These are phyloP conservation scores for Camellia sinensis DNA, from an alignment of 148 eudicot genomes.

Conservation along the genomic window DNA sequence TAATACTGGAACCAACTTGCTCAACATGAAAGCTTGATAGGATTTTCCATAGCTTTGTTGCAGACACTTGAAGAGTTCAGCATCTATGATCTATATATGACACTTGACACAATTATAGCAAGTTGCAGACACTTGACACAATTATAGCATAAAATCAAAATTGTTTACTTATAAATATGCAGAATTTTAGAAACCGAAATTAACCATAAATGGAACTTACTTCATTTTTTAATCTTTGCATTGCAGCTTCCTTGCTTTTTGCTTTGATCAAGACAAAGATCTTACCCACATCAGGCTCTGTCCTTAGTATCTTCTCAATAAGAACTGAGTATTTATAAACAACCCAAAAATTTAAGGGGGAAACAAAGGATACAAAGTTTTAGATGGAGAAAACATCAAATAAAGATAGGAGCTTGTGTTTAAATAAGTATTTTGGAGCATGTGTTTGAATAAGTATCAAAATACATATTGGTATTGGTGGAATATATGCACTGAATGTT, in stretches of 20 bases:
- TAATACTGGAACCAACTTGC: conserved; percentile 81
- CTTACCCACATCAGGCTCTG: conserved; percentile 83
- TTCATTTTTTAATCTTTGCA: conserved; percentile 70
- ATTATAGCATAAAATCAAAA: background rate
- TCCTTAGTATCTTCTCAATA: conserved; percentile 85
- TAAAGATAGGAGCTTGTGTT: background rate
- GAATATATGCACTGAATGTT: no score
- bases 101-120: background rate
- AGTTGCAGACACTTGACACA: conserved; percentile 60
- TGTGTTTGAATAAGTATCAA: no score
- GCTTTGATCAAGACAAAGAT: conserved; percentile 89
- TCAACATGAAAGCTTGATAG: conserved; percentile 79
- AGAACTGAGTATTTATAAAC: conserved; percentile 49
- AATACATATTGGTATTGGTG: no score
- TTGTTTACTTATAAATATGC: background rate
- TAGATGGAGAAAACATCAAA: background rate
- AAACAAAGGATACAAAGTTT: background rate
- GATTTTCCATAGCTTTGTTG: conserved; percentile 81
- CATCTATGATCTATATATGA: conserved; percentile 51
- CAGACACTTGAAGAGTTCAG: conserved; percentile 78
- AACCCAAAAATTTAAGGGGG: background rate
- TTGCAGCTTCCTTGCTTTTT: conserved; percentile 68
- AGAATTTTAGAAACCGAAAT: background rate
- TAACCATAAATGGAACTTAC: conserved; percentile 28
- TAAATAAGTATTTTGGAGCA: no score